Evolutionary conservation across 257 asterid species (phyloP), one percentile per base, ranked within the genome.

Genomic region (Solanum chmielewskii): DNA sequence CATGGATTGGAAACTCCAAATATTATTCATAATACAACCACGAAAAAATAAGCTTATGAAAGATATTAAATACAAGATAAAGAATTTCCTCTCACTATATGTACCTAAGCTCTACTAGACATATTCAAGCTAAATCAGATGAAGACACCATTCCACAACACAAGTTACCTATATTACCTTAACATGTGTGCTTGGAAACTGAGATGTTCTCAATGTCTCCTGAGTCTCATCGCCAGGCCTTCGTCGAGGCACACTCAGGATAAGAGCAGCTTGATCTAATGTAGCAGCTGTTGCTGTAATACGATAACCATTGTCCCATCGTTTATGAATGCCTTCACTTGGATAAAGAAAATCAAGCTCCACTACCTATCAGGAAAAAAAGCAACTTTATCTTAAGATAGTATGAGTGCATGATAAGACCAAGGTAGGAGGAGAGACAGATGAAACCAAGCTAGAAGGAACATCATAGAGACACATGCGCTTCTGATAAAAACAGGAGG

Each of bases 301-400:
- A 18, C 92, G 87, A 74, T 89, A 91, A 21, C 93, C 93, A 59
- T 15, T 35, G 37, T 90, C 91, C 93, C 93, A 90, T 4, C 92
- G 90, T 83, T 89, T 89, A 84, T 91, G 93, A 86, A 91, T 73
- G 62, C 91, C 93, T 88, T 91, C 93, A 75, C 93, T 89, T 20
- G 93, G 93, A 56, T 91, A 91, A 14, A 91, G 89, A 68, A 91
- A 91, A 89, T 91, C 92, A 83, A 91, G 93, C 86, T 91, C 93
- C 83, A 91, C 93, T 78, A 91, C 93, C 92, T 91, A 88, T 60
- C 62, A 41, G 6, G 66, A 27, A 78, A 47, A 16, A 42, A 42
- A n/a, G 20, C 29, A 81, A 49, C 27, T 29, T 81, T 49, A 47
- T 31, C 29, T 49, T 81, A 49, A 81, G 44, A 25, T 31, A 80